These are phyloP conservation scores for Gonapodya sp. DNA, from an alignment of 192 early-diverging fungal genomes.

Conservation along the genomic window DNA sequence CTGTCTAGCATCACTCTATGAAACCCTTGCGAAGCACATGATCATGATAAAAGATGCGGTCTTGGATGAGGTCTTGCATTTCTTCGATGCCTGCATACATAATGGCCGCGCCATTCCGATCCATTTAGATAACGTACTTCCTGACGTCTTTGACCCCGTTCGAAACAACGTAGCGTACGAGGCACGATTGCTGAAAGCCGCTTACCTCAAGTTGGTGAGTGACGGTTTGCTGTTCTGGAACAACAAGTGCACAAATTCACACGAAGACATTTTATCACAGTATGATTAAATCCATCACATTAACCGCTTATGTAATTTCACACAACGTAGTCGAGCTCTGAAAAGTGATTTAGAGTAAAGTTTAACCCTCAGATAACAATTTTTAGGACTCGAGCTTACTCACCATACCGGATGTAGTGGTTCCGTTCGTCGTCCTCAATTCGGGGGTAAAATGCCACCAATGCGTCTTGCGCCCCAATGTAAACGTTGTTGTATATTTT, in stretches of 20 bases:
- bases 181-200: conserved; percentile 42
- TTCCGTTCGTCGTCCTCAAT: conserved; percentile 74
- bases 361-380: too few species aligned
- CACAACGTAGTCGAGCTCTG: conserved; percentile 51
- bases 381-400: too few species aligned
- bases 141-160: conserved; percentile 24
- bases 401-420: conserved; percentile 61
- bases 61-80: conserved; percentile 40
- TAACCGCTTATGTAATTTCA: conserved; percentile 13
- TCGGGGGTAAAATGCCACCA: conserved; percentile 86
- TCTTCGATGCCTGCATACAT: conserved; percentile 48
- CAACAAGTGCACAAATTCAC: background rate
- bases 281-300: background rate
- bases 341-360: background rate
- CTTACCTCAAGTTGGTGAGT: conserved; percentile 32
- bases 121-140: conserved; percentile 35
- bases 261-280: background rate
- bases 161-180: conserved; percentile 42
- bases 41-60: conserved; percentile 52
- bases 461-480: conserved; percentile 77
- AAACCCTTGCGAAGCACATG: conserved; percentile 59
- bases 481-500: conserved; percentile 95
- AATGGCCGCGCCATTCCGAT: conserved; percentile 46
- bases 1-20: conserved; percentile 47
- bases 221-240: background rate